Percentiles rank a stretch among this genome's conserved stretches.
Conservation (phyloP, 495 filamentous ascomycete genomes). For the Podospora tetraspora region DNA sequence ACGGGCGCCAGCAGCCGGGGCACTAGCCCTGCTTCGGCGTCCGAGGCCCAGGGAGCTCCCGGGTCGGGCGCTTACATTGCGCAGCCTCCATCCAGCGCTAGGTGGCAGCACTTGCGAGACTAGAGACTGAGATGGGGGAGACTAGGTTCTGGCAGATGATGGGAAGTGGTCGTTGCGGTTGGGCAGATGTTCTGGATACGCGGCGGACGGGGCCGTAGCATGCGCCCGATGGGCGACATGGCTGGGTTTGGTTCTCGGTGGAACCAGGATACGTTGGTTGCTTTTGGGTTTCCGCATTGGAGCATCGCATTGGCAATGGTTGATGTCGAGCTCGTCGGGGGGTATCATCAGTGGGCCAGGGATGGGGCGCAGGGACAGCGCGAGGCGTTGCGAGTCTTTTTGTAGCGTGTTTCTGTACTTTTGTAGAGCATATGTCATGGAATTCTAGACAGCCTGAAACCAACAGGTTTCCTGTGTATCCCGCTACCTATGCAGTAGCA, state of each 20-base stretch:
- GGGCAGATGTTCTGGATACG: not conserved
- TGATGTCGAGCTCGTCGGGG: not conserved
- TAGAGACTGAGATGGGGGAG: not conserved
- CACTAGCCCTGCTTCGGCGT: conserved; percentile 39
- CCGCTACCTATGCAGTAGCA: not conserved
- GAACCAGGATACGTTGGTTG: not conserved
- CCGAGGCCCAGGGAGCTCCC: conserved; percentile 14
- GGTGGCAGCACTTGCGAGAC: not conserved
- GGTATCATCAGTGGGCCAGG: not conserved
- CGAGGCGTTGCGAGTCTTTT: not conserved
- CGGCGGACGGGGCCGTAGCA: not conserved
- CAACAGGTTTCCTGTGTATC: not conserved
- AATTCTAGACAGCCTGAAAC: not conserved
- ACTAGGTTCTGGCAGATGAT: not conserved
- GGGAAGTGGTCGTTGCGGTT: not conserved
- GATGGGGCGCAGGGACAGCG: not conserved
- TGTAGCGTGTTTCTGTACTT: not conserved
- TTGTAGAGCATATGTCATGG: not conserved
- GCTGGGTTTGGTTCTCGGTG: not conserved
- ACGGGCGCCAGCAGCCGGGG: conserved; percentile 39
- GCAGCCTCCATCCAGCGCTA: conserved; percentile 9
- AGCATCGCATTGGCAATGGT: not conserved
- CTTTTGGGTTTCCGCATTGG: not conserved
- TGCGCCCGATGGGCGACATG: not conserved
- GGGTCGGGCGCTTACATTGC: conserved; percentile 25